Evolutionary conservation across 768 basidiomycete species (phyloP).

Genomic region (Kwoniella pini): DNA sequence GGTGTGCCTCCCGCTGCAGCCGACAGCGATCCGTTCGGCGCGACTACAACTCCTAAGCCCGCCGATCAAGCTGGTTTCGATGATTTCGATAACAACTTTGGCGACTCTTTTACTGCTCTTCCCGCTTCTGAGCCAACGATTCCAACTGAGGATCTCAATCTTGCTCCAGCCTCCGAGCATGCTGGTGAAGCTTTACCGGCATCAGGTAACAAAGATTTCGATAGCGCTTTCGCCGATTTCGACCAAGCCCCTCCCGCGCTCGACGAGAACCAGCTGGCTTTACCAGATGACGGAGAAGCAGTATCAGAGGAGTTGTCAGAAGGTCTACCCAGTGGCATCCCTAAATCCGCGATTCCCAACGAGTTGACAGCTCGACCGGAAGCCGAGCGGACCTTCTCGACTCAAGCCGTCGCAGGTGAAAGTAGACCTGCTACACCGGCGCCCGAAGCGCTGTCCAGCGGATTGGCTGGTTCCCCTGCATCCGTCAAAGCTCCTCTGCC

Average conservation of each 20-base stretch:
- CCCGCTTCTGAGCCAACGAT: conserved; percentile 41
- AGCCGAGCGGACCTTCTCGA: conserved; percentile 47
- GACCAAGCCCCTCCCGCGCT: conserved; percentile 14
- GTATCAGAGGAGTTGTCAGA: conserved; percentile 32
- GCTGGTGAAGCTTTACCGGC: conserved; percentile 15
- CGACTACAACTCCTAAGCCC: conserved; percentile 11
- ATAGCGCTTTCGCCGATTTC: conserved; percentile 49
- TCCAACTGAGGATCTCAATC: conserved; percentile 2
- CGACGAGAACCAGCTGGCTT: not conserved
- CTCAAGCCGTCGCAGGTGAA: conserved; percentile 38
- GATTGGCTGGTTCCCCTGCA: not conserved
- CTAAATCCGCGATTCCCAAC: conserved; percentile 34
- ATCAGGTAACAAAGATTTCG: conserved; percentile 40
- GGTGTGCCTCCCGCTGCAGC: conserved; percentile 9
- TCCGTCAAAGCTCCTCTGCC: conserved; percentile 4
- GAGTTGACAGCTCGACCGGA: conserved; percentile 31
- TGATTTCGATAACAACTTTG: conserved; percentile 47
- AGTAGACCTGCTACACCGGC: conserved; percentile 43
- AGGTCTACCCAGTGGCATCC: conserved; percentile 58
- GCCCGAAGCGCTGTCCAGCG: not conserved
- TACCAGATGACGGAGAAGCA: conserved; percentile 4
- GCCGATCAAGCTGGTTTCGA: conserved; percentile 12
- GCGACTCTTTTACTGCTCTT: conserved; percentile 49
- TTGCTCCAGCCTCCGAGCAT: conserved; percentile 11
- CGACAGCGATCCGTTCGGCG: conserved; percentile 39